Evolutionary conservation across 352 stramenopile genomes (phyloP), one percentile per base, ranked within the genome.

Genomic region (Phytopythium aichiense): DNA sequence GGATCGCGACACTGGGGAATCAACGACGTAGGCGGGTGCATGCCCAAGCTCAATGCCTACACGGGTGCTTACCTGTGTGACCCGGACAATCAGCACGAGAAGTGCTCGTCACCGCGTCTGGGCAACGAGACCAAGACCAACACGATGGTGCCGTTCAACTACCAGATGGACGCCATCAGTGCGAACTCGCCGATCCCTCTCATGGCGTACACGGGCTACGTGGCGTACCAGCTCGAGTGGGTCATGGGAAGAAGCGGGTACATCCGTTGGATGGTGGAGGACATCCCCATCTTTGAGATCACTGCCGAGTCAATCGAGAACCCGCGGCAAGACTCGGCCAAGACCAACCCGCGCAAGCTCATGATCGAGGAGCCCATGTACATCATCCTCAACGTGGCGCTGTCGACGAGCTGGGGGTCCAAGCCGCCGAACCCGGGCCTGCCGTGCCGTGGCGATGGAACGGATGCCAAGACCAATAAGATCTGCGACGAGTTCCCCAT

Each of bases 341-440:
- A 71, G 15, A 59, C 49, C 7, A 91, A 91, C 31, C 79, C 79
- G 2, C 61, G 72, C n/a, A 91, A 88, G 53, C 59, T 88, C 20
- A 87, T 87, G 79, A 52, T 91, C 18, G 80, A 92, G 52, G 95
- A 98, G 67, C 95, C 95, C 8, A 97, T 95, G 78, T 97, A 96
- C 64, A 56, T 98, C 30, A 85, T 98, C 45, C 75, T 98, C 51
- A 98, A 98, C 76, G 96, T 96, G 13, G 93, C 93, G 5, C 72
- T 98, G 20, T 97, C 88, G 7, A 81, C 72, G 18, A 83, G 89
- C 22, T 98, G 95, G 95, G 91, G 77, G 56, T 63, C 76, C 1
- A 81, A 60, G 5, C 83, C 81, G 2, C 76, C 78, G 0, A 89
- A 90, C 54, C 55, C 71, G 6, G 72, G 77, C 2, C 70, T 56